Percentiles rank a stretch among this genome's conserved stretches.
These are phyloP conservation scores for Exsudoporus frostii DNA, from an alignment of 768 basidiomycete species.

Conservation along the genomic window DNA sequence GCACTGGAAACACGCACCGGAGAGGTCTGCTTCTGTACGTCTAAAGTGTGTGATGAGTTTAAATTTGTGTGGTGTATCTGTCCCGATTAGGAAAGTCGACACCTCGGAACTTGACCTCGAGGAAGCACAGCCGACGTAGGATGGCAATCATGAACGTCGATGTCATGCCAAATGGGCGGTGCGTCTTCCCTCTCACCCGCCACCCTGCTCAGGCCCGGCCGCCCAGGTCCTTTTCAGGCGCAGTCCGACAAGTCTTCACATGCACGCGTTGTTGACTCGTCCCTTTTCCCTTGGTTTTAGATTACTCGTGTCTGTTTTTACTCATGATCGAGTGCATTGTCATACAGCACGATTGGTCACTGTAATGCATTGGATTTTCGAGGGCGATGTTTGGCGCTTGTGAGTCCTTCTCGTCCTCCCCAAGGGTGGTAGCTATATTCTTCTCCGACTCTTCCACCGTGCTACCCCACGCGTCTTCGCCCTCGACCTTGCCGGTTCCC, in stretches of 20 bases:
- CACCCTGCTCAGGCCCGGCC: neutral
- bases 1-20: neutral
- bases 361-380: too few species aligned
- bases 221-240: slow-evolving; percentile 3
- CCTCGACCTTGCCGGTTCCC: slow-evolving; percentile 16
- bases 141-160: neutral
- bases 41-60: neutral
- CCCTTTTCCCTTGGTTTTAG: neutral
- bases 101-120: too few species aligned
- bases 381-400: too few species aligned
- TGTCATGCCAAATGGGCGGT: neutral
- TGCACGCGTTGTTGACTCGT: neutral
- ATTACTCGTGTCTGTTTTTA: neutral
- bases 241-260: slow-evolving; percentile 1
- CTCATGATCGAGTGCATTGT: neutral
- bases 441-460: slow-evolving; percentile 22
- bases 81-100: neutral
- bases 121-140: too few species aligned
- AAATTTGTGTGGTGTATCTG: neutral
- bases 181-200: too few species aligned
- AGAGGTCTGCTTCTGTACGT: neutral
- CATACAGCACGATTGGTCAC: too few species aligned
- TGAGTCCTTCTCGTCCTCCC: neutral
- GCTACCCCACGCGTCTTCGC: slow-evolving; percentile 27
- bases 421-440: neutral